Evolutionary conservation across 2,329 filamentous ascomycete genomes (phyloP).

Genomic region (Sphaerulina musiva): DNA sequence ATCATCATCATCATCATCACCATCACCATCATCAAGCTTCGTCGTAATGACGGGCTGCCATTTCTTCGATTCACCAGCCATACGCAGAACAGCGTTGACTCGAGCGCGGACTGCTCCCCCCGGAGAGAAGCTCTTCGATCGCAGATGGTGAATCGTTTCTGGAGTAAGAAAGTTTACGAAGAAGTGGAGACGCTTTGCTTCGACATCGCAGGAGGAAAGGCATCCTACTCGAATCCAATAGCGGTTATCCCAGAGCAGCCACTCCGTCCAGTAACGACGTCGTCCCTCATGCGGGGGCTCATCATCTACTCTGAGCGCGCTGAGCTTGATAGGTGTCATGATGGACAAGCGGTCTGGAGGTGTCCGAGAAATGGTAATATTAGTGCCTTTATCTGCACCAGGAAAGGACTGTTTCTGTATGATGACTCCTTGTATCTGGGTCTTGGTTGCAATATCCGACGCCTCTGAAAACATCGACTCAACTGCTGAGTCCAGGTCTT

Average conservation of each 20-base stretch:
- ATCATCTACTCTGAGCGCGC: neutral
- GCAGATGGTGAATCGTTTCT: neutral
- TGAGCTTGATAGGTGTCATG: neutral
- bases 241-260: conserved; percentile 49
- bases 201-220: neutral
- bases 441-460: conserved; percentile 9
- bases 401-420: neutral
- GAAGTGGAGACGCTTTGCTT: neutral
- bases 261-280: conserved; percentile 20
- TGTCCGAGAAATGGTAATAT: neutral
- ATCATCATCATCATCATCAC: neutral
- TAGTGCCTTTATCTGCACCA: neutral
- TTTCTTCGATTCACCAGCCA: neutral
- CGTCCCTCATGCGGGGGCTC: neutral
- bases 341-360: neutral
- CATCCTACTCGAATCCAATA: conserved; percentile 48
- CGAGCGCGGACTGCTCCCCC: neutral
- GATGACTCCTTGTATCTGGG: neutral
- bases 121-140: neutral
- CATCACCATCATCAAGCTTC: conserved; percentile 1
- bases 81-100: neutral
- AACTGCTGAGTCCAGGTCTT: conserved; percentile 39
- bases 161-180: neutral
- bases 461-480: conserved; percentile 36
- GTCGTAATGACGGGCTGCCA: conserved; percentile 1